Percentiles rank a stretch among this genome's conserved stretches.
Conservation (phyloP, 2,329 filamentous ascomycete genomes). For the Fusarium sp. region DNA sequence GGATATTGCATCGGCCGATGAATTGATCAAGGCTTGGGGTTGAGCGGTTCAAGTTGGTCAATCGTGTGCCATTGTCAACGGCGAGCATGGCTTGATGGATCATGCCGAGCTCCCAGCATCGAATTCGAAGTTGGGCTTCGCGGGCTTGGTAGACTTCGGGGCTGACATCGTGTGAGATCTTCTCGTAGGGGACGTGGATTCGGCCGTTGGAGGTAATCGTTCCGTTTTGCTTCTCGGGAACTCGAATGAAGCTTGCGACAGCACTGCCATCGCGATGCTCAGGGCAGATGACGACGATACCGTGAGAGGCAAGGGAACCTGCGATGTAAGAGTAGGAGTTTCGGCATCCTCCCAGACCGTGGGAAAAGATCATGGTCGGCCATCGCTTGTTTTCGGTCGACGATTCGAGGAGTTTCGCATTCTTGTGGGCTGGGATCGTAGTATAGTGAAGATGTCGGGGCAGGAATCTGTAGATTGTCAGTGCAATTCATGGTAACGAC, state of each 20-base stretch:
- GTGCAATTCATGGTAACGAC: not conserved
- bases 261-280: slow-evolving; percentile 87
- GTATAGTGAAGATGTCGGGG: slow-evolving; percentile 79
- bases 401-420: slow-evolving; percentile 69
- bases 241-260: slow-evolving; percentile 76
- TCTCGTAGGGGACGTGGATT: slow-evolving; percentile 57
- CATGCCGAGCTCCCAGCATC: slow-evolving; percentile 81
- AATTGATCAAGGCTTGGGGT: slow-evolving; percentile 66
- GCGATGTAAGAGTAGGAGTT: slow-evolving; percentile 88
- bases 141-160: slow-evolving; percentile 73
- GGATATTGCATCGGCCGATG: slow-evolving; percentile 69
- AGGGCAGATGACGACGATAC: slow-evolving; percentile 80
- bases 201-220: slow-evolving; percentile 40
- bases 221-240: slow-evolving; percentile 58
- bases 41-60: slow-evolving; percentile 64
- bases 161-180: slow-evolving; percentile 69
- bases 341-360: slow-evolving; percentile 81
- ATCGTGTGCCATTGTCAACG: slow-evolving; percentile 65
- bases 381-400: slow-evolving; percentile 64
- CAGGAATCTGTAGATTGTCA: slow-evolving; percentile 61
- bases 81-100: slow-evolving; percentile 73
- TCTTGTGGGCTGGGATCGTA: slow-evolving; percentile 76
- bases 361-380: slow-evolving; percentile 87
- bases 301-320: slow-evolving; percentile 81
- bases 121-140: slow-evolving; percentile 76